Evolutionary conservation across 352 stramenopile species (phyloP), one percentile per base, ranked within the genome.

Genomic region (Phytopythium kandeliae): DNA sequence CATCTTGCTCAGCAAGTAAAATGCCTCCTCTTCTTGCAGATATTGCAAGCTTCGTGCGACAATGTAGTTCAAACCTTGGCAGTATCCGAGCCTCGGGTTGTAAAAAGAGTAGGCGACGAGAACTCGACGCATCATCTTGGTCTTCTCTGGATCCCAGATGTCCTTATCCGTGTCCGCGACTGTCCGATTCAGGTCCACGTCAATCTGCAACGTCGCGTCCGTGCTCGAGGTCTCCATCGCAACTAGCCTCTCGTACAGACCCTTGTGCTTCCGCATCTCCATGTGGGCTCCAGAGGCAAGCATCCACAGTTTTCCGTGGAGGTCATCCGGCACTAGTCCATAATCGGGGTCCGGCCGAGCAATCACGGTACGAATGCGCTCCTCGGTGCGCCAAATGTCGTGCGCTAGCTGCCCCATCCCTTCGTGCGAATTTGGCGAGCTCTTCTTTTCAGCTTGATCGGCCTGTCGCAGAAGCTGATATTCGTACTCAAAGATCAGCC

Each of bases 61-160:
- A 48, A 96, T 90, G 55, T 92, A 94, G 66, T 96, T 96, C 38
- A 96, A 48, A 4, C 86, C 86, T 51, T 96, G 86, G 51, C 85
- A 95, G 61, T 96, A 96, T 3, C 84, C 85, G 4, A 95, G 60
- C 49, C 67, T 72, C 15, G 80, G 77, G 56, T 95, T 94, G 60
- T 85, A 85, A 15, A 75, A 76, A 7, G 83, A 84, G 46, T 95
- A 95, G 11, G 86, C 85, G 16, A 95, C 73, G n/a, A 96, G 65
- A 38, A 96, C 68, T 11, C 78, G 70, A 2, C 82, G 78, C 67
- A 96, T 80, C 67, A 84, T 84, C 16, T 65, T 57, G 9, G 71
- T 81, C 49, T 89, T 85, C 24, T 78, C 77, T 1, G 86, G 67
- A 9, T 54, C 87, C 82, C 81, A 93, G 6, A 62, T 24, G 7